Evolutionary conservation across 1,284 basidiomycete species (phyloP).

Genomic region (Cutaneotrichosporon cutaneum): DNA sequence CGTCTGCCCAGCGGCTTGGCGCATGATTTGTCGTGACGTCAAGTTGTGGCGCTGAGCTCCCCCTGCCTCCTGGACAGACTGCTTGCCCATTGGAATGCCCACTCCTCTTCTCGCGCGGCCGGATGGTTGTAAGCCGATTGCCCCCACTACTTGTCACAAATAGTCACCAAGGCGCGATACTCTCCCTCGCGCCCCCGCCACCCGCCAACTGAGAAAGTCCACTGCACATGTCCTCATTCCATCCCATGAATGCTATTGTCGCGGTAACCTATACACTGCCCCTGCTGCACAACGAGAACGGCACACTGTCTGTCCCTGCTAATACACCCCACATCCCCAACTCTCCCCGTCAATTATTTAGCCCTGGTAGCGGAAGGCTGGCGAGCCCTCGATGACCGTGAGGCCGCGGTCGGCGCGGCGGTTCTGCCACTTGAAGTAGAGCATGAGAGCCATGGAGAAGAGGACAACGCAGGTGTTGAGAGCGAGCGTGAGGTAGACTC

Average conservation of each 20-base stretch:
- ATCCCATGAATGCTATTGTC: not conserved
- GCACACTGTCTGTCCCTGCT: conserved; percentile 1
- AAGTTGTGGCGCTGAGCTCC: too few relatives aligned
- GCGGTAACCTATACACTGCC: not conserved
- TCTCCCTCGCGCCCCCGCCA: too few relatives aligned
- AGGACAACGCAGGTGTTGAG: conserved; percentile 33
- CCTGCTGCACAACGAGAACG: not conserved
- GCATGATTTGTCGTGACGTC: too few relatives aligned
- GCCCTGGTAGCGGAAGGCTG: conserved; percentile 20
- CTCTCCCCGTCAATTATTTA: not conserved
- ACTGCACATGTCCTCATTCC: too few relatives aligned
- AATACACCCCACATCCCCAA: not conserved
- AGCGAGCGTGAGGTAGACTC: conserved; percentile 32
- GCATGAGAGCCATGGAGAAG: conserved; percentile 23
- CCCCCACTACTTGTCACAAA: too few relatives aligned
- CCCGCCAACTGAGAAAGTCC: too few relatives aligned
- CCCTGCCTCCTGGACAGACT: too few relatives aligned
- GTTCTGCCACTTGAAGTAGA: conserved; percentile 23
- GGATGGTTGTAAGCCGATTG: too few relatives aligned
- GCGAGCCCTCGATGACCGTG: conserved; percentile 14
- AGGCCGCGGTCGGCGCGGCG: conserved; percentile 13
- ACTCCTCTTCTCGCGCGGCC: too few relatives aligned
- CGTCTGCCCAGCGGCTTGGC: too few relatives aligned
- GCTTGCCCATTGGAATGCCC: too few relatives aligned
- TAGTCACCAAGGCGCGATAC: too few relatives aligned